Base-by-base conservation (phyloP, 2,329 filamentous ascomycete species). In the Sporothrix schenckii region DNA sequence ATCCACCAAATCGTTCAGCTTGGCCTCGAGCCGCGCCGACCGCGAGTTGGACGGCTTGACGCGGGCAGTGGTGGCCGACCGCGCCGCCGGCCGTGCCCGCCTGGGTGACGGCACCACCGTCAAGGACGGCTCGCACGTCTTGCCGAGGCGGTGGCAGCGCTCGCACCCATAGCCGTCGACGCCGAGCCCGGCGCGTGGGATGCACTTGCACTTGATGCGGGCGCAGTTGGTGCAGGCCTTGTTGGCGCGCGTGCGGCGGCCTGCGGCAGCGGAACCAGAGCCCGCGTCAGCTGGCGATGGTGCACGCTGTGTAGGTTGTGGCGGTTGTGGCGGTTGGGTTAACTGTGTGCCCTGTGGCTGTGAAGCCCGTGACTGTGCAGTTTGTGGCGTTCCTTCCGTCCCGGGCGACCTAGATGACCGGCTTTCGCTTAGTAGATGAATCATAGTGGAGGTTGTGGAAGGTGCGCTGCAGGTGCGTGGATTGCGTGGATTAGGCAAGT, bases 21-120 rank as follows among this genome's bases (percentile, higher is more conserved):
- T 85, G 74, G 84, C 82, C 76, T 85, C 84, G 7, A 85, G 78
- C 71, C 83, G 81, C 9, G 82, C 81, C 4, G 82, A 80, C 24
- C 81, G 79, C 1, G 77, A 77, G 5, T 74, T 60, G 56, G 56
- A 74, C 49, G 77, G 7, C 41, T 53, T 47, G 30, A 30, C 4
- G 19, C 41, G 49, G 71, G 68, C 78, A 74, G 30, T 24, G 14
- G 44, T n/a, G 72, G 78, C 76, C 74, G 71, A 76, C n/a, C n/a
- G n/a, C 66, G 70, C 78, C 5, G 19, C 73, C 16, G 80, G 30
- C 4, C 56, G 5, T 76, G 71, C 77, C 70, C 80, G 81, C 49
- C 81, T 77, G 54, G 80, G 75, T 16, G 79, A 76, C 27, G 76
- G 72, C 70, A 81, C 80, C 66, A 34, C 56, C 13, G 68, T 5